These are phyloP conservation scores for Podila verticillata DNA, from an alignment of 192 early-diverging fungal species.

Conservation along the genomic window DNA sequence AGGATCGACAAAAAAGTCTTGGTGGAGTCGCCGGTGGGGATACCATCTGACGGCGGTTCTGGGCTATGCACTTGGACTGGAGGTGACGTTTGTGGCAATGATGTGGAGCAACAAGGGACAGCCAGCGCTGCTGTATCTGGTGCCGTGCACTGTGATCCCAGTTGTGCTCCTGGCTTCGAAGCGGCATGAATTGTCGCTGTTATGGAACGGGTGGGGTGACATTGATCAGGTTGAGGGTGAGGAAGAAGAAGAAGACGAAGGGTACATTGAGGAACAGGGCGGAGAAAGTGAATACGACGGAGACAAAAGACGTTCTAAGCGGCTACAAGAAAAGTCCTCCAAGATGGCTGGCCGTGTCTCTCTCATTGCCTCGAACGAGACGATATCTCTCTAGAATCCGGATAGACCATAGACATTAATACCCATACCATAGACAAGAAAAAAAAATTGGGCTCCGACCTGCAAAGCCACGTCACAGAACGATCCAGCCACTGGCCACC, in stretches of 20 bases:
- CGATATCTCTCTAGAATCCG: no score
- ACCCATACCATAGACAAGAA: no score
- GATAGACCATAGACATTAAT: no score
- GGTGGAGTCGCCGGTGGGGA: conserved; percentile 33
- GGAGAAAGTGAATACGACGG: no score
- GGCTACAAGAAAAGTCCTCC: no score
- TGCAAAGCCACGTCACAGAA: no score
- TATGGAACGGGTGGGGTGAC: conserved; percentile 50
- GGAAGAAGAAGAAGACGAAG: conserved; percentile 4
- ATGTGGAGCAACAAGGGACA: conserved; percentile 50
- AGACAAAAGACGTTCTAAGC: no score
- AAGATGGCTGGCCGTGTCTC: no score
- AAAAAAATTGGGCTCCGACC: no score
- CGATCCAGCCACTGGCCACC: no score
- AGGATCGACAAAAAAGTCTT: conserved; percentile 3
- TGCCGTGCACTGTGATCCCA: conserved; percentile 46
- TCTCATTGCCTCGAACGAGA: no score
- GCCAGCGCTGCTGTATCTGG: conserved; percentile 50
- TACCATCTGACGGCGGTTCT: conserved; percentile 49
- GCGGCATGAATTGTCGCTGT: conserved; percentile 41
- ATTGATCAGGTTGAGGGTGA: conserved; percentile 9
- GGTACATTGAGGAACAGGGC: neutral
- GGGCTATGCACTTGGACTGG: conserved; percentile 42
- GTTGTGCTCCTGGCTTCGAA: conserved; percentile 33
- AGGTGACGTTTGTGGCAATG: conserved; percentile 56